These are phyloP conservation scores for Epichloe hybrida DNA, from an alignment of 2,329 filamentous ascomycete species.

Conservation along the genomic window DNA sequence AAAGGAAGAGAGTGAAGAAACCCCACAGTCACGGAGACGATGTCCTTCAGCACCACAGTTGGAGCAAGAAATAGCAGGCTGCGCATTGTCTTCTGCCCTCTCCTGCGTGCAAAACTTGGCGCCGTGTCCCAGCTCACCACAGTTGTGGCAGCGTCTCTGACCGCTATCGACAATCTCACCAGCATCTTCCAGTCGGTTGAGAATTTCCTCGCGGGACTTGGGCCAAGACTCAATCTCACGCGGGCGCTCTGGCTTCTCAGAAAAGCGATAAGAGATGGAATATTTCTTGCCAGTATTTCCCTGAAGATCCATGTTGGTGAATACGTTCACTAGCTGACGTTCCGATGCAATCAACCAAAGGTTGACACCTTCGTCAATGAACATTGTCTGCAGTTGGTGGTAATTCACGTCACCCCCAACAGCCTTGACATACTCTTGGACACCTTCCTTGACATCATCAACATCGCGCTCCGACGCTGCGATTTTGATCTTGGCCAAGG, in stretches of 20 bases:
- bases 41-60: conserved; percentile 54
- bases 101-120: conserved; percentile 48
- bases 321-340: conserved; percentile 38
- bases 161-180: conserved; percentile 49
- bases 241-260: conserved; percentile 40
- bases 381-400: conserved; percentile 43
- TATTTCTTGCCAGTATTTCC: conserved; percentile 54
- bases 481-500: conserved; percentile 41
- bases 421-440: conserved; percentile 49
- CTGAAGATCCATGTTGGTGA: conserved; percentile 61
- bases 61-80: conserved; percentile 41
- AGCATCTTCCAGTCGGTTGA: conserved; percentile 49
- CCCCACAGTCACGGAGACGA: conserved; percentile 54
- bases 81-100: conserved; percentile 30
- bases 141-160: conserved; percentile 49
- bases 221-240: conserved; percentile 50
- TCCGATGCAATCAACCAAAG: conserved; percentile 52
- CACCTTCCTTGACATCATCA: conserved; percentile 47
- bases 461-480: conserved; percentile 43
- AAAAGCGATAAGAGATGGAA: conserved; percentile 48
- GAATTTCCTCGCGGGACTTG: conserved; percentile 41
- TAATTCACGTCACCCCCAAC: conserved; percentile 41
- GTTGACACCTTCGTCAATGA: conserved; percentile 39
- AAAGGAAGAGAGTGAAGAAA: not conserved
- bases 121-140: conserved; percentile 49